phyloP scores from a whole-genome alignment of 306 rosid species.

The Lablab purpureus region DNA sequence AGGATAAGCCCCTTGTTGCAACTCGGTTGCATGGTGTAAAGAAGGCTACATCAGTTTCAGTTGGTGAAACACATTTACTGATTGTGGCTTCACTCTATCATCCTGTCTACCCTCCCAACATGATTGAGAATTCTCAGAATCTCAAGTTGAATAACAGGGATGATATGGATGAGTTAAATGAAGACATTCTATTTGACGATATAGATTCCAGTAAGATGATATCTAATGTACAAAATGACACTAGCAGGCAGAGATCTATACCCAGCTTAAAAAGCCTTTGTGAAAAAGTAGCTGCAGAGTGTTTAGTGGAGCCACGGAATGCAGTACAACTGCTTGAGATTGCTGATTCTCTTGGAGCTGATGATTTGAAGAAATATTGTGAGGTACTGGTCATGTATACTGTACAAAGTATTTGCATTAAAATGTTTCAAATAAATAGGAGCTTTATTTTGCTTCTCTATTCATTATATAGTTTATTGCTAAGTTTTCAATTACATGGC shows the following conservation, averaged over 20 bases:
- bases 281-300: slow-evolving; percentile 86
- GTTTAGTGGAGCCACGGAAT: slow-evolving; percentile 94
- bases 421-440: neutral
- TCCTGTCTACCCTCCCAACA: slow-evolving; percentile 63
- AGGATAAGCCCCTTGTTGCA: slow-evolving; percentile 77
- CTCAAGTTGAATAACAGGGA: slow-evolving; percentile 50
- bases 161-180: slow-evolving; percentile 68
- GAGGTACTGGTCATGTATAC: slow-evolving; percentile 64
- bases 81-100: slow-evolving; percentile 85
- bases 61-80: slow-evolving; percentile 91
- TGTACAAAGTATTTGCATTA: slow-evolving; percentile 25
- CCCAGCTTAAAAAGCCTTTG: slow-evolving; percentile 92
- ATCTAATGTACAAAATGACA: slow-evolving; percentile 50
- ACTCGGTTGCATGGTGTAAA: slow-evolving; percentile 84
- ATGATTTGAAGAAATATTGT: slow-evolving; percentile 81
- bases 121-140: slow-evolving; percentile 53
- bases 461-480: neutral
- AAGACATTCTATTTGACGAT: slow-evolving; percentile 72
- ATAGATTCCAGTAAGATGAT: slow-evolving; percentile 51
- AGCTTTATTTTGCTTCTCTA: slow-evolving; percentile 22
- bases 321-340: slow-evolving; percentile 88
- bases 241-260: slow-evolving; percentile 47
- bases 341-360: slow-evolving; percentile 85
- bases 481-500: slow-evolving; percentile 13
- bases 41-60: slow-evolving; percentile 88